Conservation (phyloP, 2,329 filamentous ascomycete genomes). For the Colletotrichum aenigma region DNA sequence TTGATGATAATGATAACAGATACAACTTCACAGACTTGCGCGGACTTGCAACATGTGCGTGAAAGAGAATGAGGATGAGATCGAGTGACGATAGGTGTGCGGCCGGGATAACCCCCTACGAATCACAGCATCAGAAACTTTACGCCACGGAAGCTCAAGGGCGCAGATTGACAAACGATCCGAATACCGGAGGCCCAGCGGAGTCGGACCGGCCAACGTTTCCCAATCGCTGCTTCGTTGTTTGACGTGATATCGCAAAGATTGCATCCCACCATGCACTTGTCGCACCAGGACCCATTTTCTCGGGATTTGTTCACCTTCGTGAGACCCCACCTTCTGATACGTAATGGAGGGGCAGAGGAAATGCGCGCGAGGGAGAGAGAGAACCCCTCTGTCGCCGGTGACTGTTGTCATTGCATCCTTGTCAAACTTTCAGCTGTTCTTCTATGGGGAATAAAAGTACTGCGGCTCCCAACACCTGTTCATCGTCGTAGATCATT, state of each 20-base stretch:
- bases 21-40: not conserved
- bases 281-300: conserved; percentile 19
- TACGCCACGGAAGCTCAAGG: not conserved
- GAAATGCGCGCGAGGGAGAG: not conserved
- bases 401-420: not conserved
- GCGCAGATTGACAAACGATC: not conserved
- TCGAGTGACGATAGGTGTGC: not conserved
- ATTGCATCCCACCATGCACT: conserved; percentile 6
- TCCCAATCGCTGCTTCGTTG: not conserved
- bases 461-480: not conserved
- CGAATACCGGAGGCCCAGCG: not conserved
- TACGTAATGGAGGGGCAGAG: conserved; percentile 14
- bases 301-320: conserved; percentile 2
- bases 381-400: not conserved
- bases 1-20: conserved; percentile 20
- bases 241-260: conserved; percentile 4
- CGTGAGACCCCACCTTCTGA: conserved; percentile 4
- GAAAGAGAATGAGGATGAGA: not conserved
- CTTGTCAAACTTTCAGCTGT: not conserved
- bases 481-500: not conserved
- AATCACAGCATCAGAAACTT: not conserved
- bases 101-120: not conserved
- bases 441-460: not conserved
- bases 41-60: not conserved
- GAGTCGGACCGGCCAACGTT: not conserved